Base-by-base conservation (phyloP, 768 basidiomycete species). In the Pleurotus salmoneostramineus region DNA sequence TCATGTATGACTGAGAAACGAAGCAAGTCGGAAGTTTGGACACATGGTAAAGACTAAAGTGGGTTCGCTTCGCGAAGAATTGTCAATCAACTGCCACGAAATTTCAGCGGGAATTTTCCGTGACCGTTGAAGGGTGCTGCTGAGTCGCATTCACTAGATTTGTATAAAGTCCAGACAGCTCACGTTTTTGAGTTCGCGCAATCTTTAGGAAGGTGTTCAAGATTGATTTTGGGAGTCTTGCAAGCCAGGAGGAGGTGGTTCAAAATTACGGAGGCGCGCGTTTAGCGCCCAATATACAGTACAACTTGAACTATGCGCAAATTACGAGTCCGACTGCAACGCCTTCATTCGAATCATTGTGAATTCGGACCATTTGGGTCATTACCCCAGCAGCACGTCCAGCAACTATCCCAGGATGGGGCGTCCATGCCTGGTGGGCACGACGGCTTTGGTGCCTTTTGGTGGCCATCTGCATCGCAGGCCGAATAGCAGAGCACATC, bases 71-170 rank as follows among this genome's bases (percentile, higher is more conserved):
- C 45, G 21, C 7, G 45, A 8, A 15, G 45, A 14, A 46, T 15
- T 6, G 45, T 15, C 5, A 15, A 46, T 5, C 5, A 17, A 31
- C 31, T 11, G 33, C 17, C 48, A 54, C 51, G 15, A 36, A 40
- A 35, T 55, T 55, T 55, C 2, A 27, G 52, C 52, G 52, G 40
- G 40, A 15, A 40, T 55, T 55, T 27, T 44, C 52, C 52, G 52
- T 14, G 11, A 42, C 52, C 21, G 17, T 17, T 5, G 44, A 8
- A 15, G 44, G n/a, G n/a, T n/a, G n/a, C n/a, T n/a, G n/a, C n/a
- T n/a, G n/a, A n/a, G n/a, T n/a, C n/a, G n/a, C n/a, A n/a, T n/a
- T n/a, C n/a, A n/a, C n/a, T n/a, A n/a, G n/a, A n/a, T n/a, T n/a
- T n/a, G n/a, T n/a, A n/a, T n/a, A n/a, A n/a, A n/a, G n/a, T n/a